Evolutionary conservation across 345 rosid species (phyloP), one percentile per base, ranked within the genome.

Genomic region (Rhizophora mangle): DNA sequence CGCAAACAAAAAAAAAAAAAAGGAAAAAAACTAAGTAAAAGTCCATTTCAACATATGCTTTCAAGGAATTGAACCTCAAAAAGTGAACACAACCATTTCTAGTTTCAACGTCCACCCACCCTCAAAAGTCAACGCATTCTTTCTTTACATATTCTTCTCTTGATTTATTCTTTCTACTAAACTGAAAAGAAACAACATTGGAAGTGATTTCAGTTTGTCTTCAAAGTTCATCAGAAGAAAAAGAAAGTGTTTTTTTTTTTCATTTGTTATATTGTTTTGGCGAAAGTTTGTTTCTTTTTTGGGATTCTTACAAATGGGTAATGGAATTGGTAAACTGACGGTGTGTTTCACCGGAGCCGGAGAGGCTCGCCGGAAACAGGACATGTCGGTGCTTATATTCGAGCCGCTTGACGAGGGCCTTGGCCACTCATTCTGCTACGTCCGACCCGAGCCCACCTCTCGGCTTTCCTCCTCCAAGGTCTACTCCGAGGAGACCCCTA

Each of bases 351-450:
- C 87, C 74, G 86, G 88, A 43, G 78, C 64, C 6, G 88, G 69
- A 27, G 89, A 76, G 24, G 79, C 15, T 68, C 86, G 79, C 66
- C 79, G 82, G 65, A 60, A 88, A 26, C 84, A 84, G 43, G 87
- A 87, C 31, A 21, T 80, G 8, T 56, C 85, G 3, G 67, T 80
- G 7, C 63, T 80, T 0, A 58, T 83, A 27, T 72, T 91, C 20
- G 89, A 86, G 67, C 94, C 90, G 4, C 82, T 90, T 2, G 96
- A 94, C 51, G 97, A 95, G 65, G 96, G 95, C 1, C 79, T 95
- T 1, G 99, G 99, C 4, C 99, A 92, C 82, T 88, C 98, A 16
- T 94, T 95, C 84, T 90, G 97, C 71, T 95, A 95, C 72, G 89
- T 95, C 0, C 77, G 93, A 32, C 92, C 99, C 29, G 96, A 87